phyloP scores from a whole-genome alignment of 1,284 basidiomycete genomes.

The Inonotus obliquus region DNA sequence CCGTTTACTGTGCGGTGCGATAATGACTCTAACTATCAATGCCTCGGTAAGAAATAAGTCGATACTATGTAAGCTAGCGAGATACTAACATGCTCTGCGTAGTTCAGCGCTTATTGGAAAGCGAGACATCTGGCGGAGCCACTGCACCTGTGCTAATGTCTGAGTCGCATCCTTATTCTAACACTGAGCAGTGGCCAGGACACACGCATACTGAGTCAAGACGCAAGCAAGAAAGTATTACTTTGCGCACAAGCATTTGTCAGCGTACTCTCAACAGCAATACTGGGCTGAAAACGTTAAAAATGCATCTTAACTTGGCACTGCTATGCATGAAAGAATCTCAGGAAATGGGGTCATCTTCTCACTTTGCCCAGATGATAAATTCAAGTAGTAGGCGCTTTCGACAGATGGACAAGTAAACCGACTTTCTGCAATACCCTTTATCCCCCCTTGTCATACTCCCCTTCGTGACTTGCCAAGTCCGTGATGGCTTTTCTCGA shows the following conservation, averaged over 20 bases:
- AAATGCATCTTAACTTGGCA: conserved; percentile 1
- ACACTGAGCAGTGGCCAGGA: too few relatives aligned
- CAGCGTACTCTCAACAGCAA: not conserved
- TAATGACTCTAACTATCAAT: too few relatives aligned
- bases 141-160: too few relatives aligned
- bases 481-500: not conserved
- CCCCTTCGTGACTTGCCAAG: not conserved
- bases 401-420: not conserved
- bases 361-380: not conserved
- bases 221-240: not conserved
- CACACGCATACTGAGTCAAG: not conserved
- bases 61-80: too few relatives aligned
- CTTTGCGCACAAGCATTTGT: conserved; percentile 5
- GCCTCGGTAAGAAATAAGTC: too few relatives aligned
- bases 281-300: not conserved
- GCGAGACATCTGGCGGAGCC: too few relatives aligned
- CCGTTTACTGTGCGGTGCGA: too few relatives aligned
- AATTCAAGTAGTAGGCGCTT: not conserved
- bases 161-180: too few relatives aligned
- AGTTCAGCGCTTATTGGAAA: too few relatives aligned
- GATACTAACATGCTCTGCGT: too few relatives aligned
- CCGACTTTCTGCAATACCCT: not conserved
- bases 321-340: not conserved
- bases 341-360: not conserved
- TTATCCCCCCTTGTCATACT: not conserved